phyloP scores from a whole-genome alignment of 1,284 basidiomycete genomes.

The Ganoderma resinaceum region DNA sequence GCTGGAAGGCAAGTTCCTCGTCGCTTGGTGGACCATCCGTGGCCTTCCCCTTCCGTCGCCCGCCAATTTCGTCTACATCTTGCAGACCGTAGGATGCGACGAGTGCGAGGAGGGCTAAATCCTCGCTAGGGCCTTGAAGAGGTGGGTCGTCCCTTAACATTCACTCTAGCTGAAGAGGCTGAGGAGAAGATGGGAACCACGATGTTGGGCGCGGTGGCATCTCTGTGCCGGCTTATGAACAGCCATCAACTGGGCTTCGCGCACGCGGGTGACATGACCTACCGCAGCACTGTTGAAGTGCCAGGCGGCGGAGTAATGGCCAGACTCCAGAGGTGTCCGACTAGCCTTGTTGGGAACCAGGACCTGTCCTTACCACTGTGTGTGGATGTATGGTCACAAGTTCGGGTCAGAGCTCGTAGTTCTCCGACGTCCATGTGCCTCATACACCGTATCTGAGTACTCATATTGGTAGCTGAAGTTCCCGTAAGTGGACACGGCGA shows the following conservation, averaged over 20 bases:
- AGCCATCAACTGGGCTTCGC: background rate
- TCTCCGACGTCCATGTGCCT: too few relatives aligned
- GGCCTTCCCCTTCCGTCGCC: slow-evolving; percentile 48
- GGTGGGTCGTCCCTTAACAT: background rate
- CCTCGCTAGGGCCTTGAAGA: background rate
- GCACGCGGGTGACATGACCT: background rate
- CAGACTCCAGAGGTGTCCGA: background rate
- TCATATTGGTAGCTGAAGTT: too few relatives aligned
- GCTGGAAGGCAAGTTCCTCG: slow-evolving; percentile 54
- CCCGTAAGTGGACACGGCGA: too few relatives aligned
- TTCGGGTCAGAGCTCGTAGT: too few relatives aligned
- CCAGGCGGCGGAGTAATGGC: too few relatives aligned
- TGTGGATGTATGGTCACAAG: too few relatives aligned
- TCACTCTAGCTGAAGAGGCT: background rate
- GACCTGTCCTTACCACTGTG: background rate
- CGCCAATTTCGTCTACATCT: slow-evolving; percentile 48
- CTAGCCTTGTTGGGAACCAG: background rate
- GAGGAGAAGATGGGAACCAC: background rate
- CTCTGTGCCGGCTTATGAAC: slow-evolving; percentile 2
- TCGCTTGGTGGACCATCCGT: slow-evolving; percentile 45
- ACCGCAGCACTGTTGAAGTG: slow-evolving; percentile 4
- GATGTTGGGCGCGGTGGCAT: background rate
- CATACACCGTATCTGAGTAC: too few relatives aligned
- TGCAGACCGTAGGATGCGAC: slow-evolving; percentile 42
- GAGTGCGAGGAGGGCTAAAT: slow-evolving; percentile 18